A percentile compares a stretch with the other conserved stretches of the same genome.
Evolutionary conservation across 768 basidiomycete species (phyloP).

Genomic region (Sistotremastrum suecicum): DNA sequence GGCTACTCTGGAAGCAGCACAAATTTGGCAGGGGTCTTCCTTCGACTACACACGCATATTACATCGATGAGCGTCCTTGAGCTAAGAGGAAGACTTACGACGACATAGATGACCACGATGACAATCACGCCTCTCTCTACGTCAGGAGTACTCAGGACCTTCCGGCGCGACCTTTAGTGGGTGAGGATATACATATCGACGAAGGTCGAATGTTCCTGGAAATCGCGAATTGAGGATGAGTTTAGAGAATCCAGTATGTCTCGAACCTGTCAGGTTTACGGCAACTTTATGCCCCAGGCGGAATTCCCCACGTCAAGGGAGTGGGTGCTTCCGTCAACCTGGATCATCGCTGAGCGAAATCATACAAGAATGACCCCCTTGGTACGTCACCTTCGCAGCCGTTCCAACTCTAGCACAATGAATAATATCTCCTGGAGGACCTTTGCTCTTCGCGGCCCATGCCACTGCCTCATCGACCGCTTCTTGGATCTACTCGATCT

Average conservation of each 20-base stretch:
- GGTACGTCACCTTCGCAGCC: slow-evolving; percentile 11
- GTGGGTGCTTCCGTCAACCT: slow-evolving; percentile 31
- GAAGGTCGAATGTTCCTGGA: slow-evolving; percentile 41
- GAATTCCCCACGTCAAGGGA: slow-evolving; percentile 37
- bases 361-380: too few species aligned
- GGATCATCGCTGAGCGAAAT: slow-evolving; percentile 22
- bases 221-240: too few species aligned
- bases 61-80: background rate
- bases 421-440: slow-evolving; percentile 41
- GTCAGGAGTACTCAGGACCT: slow-evolving; percentile 17
- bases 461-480: slow-evolving; percentile 16
- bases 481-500: slow-evolving; percentile 13
- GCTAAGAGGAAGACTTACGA: slow-evolving; percentile 10
- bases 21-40: slow-evolving; percentile 42
- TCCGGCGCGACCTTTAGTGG: slow-evolving; percentile 32
- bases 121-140: slow-evolving; percentile 45
- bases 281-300: slow-evolving; percentile 17
- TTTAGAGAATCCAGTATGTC: too few species aligned
- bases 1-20: slow-evolving; percentile 42
- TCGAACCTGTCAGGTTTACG: slow-evolving; percentile 31
- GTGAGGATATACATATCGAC: slow-evolving; percentile 35
- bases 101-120: slow-evolving; percentile 41
- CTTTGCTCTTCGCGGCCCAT: slow-evolving; percentile 22
- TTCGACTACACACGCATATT: slow-evolving; percentile 24
- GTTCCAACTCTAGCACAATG: slow-evolving; percentile 42